These are phyloP conservation scores for Lasiosphaeria ovina DNA, from an alignment of 495 filamentous ascomycete genomes.

Conservation along the genomic window DNA sequence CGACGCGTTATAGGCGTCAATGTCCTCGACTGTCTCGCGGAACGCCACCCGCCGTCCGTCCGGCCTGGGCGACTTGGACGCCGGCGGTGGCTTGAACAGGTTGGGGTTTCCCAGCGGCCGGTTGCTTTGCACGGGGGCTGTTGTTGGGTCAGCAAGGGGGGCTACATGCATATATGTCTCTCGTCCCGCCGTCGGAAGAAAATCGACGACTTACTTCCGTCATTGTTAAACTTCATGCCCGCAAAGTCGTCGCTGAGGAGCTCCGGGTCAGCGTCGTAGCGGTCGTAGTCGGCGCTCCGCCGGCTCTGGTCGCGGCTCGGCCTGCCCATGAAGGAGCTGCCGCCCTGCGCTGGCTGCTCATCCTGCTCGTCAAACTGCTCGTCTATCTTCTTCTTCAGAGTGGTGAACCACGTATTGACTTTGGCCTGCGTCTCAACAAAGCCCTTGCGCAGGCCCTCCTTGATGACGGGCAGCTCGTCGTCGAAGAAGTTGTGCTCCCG, in stretches of 20 bases:
- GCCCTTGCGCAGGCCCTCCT: slow-evolving; percentile 89
- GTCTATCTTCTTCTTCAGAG: slow-evolving; percentile 86
- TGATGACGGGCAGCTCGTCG: slow-evolving; percentile 92
- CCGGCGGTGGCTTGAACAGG: slow-evolving; percentile 72
- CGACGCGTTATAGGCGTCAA: slow-evolving; percentile 69
- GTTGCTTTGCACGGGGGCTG: slow-evolving; percentile 32
- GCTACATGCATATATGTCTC: too few relatives aligned
- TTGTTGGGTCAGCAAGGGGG: slow-evolving; percentile 2
- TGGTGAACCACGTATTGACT: slow-evolving; percentile 89
- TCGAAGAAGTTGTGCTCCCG: slow-evolving; percentile 83
- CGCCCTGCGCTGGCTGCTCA: slow-evolving; percentile 31
- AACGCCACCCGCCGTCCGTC: slow-evolving; percentile 76
- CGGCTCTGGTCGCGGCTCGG: slow-evolving; percentile 49
- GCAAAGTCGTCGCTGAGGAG: slow-evolving; percentile 90
- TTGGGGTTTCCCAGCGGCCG: slow-evolving; percentile 74
- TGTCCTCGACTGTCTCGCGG: slow-evolving; percentile 72
- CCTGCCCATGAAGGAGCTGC: slow-evolving; percentile 35
- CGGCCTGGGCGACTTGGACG: slow-evolving; percentile 56
- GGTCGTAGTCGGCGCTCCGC: slow-evolving; percentile 76
- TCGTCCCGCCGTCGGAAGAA: too few relatives aligned
- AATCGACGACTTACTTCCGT: slow-evolving; percentile 57
- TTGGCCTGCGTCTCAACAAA: slow-evolving; percentile 92
- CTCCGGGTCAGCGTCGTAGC: slow-evolving; percentile 94
- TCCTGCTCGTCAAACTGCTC: slow-evolving; percentile 68
- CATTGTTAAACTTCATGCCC: slow-evolving; percentile 75